Conservation (phyloP, 108 stramenopile species). For the Parietichytrium sp. region DNA sequence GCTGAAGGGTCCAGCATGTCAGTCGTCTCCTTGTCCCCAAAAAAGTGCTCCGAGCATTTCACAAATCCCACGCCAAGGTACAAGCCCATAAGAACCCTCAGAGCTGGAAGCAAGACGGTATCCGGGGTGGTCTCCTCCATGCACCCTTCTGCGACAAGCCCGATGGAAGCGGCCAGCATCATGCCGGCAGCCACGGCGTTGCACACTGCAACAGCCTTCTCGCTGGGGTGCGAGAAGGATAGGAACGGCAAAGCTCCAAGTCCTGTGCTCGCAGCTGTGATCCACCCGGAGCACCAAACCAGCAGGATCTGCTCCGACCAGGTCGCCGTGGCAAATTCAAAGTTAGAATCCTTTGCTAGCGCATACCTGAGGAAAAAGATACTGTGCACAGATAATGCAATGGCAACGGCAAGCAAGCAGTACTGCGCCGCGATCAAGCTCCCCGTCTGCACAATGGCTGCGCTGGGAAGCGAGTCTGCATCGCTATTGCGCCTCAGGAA, state of each 20-base stretch:
- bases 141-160: background rate
- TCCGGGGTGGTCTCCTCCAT: background rate
- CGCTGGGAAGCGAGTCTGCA: too few species aligned
- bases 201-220: constrained; percentile 76
- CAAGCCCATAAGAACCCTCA: constrained; percentile 70
- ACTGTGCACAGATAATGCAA: background rate
- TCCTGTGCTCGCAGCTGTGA: constrained; percentile 88
- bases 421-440: too few species aligned
- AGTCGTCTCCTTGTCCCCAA: constrained; percentile 84
- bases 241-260: constrained; percentile 87
- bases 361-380: constrained; percentile 9
- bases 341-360: too few species aligned
- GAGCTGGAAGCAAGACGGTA: background rate
- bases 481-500: too few species aligned
- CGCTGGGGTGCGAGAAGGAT: constrained; percentile 67
- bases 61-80: constrained; percentile 76
- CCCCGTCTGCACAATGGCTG: too few species aligned
- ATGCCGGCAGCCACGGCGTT: constrained; percentile 95
- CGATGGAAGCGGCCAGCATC: constrained; percentile 71
- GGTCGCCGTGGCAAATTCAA: constrained; percentile 26
- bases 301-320: constrained; percentile 59
- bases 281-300: constrained; percentile 96
- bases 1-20: constrained; percentile 80
- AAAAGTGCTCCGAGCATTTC: constrained; percentile 69
- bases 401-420: background rate